Conservation (phyloP, 2,329 filamentous ascomycete species). For the Penicillium verrucosum region DNA sequence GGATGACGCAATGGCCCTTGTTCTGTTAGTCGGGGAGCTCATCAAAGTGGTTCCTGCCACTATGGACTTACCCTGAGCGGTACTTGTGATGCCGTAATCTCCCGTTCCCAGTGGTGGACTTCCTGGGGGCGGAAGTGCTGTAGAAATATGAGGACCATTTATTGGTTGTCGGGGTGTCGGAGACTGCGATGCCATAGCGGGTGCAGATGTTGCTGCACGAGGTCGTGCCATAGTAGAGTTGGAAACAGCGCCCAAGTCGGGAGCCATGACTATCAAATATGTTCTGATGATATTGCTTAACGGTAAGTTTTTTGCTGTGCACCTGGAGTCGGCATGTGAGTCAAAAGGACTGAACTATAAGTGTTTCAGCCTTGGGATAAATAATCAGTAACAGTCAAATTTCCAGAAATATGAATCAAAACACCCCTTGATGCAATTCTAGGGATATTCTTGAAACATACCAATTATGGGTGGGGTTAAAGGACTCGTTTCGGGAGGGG, state of each 20-base stretch:
- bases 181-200: conserved; percentile 34
- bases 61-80: conserved; percentile 40
- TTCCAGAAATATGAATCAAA: conserved; percentile 15
- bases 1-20: conserved; percentile 78
- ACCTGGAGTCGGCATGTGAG: conserved; percentile 15
- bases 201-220: conserved; percentile 30
- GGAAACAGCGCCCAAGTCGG: conserved; percentile 47
- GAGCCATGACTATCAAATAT: conserved; percentile 30
- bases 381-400: conserved; percentile 2
- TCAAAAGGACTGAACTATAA: conserved; percentile 14
- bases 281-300: background rate
- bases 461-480: conserved; percentile 12
- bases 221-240: conserved; percentile 33
- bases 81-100: conserved; percentile 38
- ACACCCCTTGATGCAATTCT: conserved; percentile 32
- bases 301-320: background rate
- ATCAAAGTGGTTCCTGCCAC: background rate
- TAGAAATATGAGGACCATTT: conserved; percentile 40
- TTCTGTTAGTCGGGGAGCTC: conserved; percentile 3
- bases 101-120: conserved; percentile 25
- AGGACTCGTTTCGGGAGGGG: background rate
- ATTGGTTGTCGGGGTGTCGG: conserved; percentile 46
- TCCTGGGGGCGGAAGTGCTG: conserved; percentile 17
- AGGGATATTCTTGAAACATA: conserved; percentile 23
- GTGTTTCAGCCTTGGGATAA: conserved; percentile 8